phyloP scores from a whole-genome alignment of 306 rosid genomes.

The Prunus campanulata region DNA sequence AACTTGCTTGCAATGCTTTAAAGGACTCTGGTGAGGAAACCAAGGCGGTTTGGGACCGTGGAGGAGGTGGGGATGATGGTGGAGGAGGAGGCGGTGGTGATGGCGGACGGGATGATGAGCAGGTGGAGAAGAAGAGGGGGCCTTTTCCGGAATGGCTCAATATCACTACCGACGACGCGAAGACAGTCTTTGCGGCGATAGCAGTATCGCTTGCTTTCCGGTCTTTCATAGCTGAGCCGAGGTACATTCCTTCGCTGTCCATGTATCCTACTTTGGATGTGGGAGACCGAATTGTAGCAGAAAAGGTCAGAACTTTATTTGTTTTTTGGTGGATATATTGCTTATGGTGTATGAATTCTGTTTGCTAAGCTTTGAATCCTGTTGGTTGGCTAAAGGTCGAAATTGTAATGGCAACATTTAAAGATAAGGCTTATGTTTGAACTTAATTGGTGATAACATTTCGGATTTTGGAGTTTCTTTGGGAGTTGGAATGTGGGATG shows the following conservation, averaged over 20 bases:
- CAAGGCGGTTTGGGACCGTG: slow-evolving; percentile 39
- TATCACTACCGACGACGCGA: slow-evolving; percentile 76
- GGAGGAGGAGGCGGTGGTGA: slow-evolving; percentile 49
- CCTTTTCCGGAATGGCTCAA: slow-evolving; percentile 65
- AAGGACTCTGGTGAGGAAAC: slow-evolving; percentile 45
- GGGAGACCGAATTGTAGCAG: slow-evolving; percentile 95
- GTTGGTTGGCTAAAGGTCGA: background rate
- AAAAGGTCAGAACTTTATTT: slow-evolving; percentile 52
- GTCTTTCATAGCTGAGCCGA: slow-evolving; percentile 88
- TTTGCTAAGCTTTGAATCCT: background rate
- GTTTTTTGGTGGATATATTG: background rate
- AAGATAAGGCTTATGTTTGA: background rate
- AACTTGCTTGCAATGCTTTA: slow-evolving; percentile 40
- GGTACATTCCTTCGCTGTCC: slow-evolving; percentile 96
- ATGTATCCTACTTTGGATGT: slow-evolving; percentile 99
- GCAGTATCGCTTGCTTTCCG: slow-evolving; percentile 63
- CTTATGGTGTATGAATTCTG: background rate
- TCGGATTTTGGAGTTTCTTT: background rate
- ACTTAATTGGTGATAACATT: background rate
- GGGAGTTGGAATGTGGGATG: background rate
- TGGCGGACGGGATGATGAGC: slow-evolving; percentile 33
- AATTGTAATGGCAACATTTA: background rate
- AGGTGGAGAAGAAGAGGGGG: slow-evolving; percentile 53
- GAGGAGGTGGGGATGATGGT: slow-evolving; percentile 37
- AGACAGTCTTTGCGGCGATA: slow-evolving; percentile 78